These are phyloP conservation scores for Phytophthora pluvialis DNA, from an alignment of 352 stramenopile genomes.

Conservation along the genomic window DNA sequence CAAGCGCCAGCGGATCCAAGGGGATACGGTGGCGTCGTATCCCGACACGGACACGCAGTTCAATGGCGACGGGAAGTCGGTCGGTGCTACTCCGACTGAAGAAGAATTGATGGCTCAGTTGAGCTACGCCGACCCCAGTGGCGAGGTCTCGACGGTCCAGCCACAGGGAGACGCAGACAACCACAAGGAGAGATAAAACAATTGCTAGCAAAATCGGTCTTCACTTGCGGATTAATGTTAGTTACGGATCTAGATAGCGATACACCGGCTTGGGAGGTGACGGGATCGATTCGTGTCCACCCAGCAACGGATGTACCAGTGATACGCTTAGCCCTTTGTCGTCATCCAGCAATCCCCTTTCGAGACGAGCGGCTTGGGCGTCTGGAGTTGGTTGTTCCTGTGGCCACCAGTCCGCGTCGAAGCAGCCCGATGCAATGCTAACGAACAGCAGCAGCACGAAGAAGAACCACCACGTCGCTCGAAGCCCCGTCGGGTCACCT, in stretches of 20 bases:
- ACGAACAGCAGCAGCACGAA: conserved; percentile 58
- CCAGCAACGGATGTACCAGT: conserved; percentile 36
- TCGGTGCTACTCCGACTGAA: conserved; percentile 15
- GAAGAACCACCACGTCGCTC: conserved; percentile 75
- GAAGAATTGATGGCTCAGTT: conserved; percentile 56
- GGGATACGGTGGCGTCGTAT: conserved; percentile 70
- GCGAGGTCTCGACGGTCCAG: conserved; percentile 28
- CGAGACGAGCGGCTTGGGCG: conserved; percentile 13
- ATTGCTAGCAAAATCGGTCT: conserved; percentile 20
- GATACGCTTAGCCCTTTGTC: conserved; percentile 16
- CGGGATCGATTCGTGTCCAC: not conserved
- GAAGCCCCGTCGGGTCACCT: conserved; percentile 49
- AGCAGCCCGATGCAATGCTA: conserved; percentile 42
- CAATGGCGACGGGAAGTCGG: not conserved
- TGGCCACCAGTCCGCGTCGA: conserved; percentile 37
- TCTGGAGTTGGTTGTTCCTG: conserved; percentile 15
- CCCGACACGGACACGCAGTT: conserved; percentile 78
- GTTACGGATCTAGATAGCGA: conserved; percentile 44
- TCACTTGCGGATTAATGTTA: conserved; percentile 25
- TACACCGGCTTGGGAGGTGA: conserved; percentile 47
- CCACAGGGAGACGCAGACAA: conserved; percentile 23
- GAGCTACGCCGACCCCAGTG: conserved; percentile 63
- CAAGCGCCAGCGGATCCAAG: conserved; percentile 76
- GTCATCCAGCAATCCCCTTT: conserved; percentile 13
- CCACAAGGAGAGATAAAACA: conserved; percentile 9